phyloP scores from a whole-genome alignment of 1,139 yeast species.

The Citeromyces hawaiiensis region DNA sequence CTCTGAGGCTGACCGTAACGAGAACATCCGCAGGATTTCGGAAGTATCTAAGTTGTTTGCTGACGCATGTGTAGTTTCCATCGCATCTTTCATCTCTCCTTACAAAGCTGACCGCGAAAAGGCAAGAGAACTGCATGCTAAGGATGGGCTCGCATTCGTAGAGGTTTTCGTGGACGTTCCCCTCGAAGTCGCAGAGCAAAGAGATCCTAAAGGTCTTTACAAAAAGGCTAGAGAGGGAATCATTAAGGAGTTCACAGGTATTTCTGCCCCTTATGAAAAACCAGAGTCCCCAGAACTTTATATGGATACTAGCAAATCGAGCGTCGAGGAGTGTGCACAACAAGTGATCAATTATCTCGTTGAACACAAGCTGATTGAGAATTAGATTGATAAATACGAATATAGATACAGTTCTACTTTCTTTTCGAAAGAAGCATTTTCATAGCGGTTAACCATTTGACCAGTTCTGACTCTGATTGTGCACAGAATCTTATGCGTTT shows the following conservation, averaged over 20 bases:
- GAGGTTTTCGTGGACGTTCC: conserved; percentile 93
- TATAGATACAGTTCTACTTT: neutral
- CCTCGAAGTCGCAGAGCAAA: conserved; percentile 81
- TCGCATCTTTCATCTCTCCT: conserved; percentile 89
- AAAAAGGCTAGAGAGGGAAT: conserved; percentile 93
- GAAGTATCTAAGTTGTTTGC: conserved; percentile 91
- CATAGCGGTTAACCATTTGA: conserved; percentile 35
- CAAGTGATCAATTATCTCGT: conserved; percentile 45
- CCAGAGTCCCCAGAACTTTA: conserved; percentile 79
- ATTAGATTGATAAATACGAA: neutral
- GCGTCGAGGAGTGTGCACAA: conserved; percentile 73
- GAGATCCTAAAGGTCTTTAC: conserved; percentile 95
- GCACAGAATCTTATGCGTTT: conserved; percentile 33
- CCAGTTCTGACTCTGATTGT: conserved; percentile 29
- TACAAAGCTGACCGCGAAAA: conserved; percentile 71
- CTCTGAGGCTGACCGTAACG: conserved; percentile 83
- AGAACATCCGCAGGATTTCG: conserved; percentile 85
- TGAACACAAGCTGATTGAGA: conserved; percentile 1
- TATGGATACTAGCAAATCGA: conserved; percentile 54
- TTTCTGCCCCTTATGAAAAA: conserved; percentile 91
- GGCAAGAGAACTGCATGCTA: conserved; percentile 76
- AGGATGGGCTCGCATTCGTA: conserved; percentile 65
- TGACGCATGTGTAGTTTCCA: conserved; percentile 72
- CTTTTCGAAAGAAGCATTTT: conserved; percentile 12
- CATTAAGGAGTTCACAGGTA: conserved; percentile 90